A percentile compares a stretch with the other conserved stretches of the same genome.
Conservation (phyloP, 78 protist species). For the Planoprotostelium fungivorum region DNA sequence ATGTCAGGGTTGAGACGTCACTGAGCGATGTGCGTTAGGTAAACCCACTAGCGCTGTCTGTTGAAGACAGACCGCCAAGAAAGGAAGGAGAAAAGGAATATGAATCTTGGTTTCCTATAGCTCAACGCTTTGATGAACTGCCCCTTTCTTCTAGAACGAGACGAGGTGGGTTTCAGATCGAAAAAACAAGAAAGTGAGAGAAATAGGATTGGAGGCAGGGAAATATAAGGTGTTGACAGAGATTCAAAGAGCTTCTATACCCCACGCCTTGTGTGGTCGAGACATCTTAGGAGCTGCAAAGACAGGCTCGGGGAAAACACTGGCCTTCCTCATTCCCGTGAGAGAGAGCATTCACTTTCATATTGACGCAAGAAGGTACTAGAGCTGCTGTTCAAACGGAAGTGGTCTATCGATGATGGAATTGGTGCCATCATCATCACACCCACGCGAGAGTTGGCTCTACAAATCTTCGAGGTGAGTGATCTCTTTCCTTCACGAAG, state of each 20-base stretch:
- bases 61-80: not conserved
- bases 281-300: conserved; percentile 94
- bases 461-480: conserved; percentile 95
- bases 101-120: conserved; percentile 8
- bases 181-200: not conserved
- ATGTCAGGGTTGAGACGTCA: too few species aligned
- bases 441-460: conserved; percentile 94
- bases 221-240: conserved; percentile 70
- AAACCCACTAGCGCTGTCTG: not conserved
- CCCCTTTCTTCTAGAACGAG: conserved; percentile 22
- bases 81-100: not conserved
- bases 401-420: conserved; percentile 80
- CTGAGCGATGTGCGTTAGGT: conserved; percentile 13
- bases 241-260: conserved; percentile 80
- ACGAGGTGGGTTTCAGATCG: not conserved
- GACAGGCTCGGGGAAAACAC: conserved; percentile 97
- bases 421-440: conserved; percentile 94
- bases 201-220: conserved; percentile 38
- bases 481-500: conserved; percentile 20
- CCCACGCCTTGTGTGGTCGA: conserved; percentile 82
- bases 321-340: conserved; percentile 87
- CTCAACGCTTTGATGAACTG: conserved; percentile 27
- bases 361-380: conserved; percentile 35
- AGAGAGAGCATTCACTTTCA: not conserved
- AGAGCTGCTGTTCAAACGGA: conserved; percentile 72